Evolutionary conservation across 345 rosid species (phyloP).

Genomic region (Populus pruinosa): DNA sequence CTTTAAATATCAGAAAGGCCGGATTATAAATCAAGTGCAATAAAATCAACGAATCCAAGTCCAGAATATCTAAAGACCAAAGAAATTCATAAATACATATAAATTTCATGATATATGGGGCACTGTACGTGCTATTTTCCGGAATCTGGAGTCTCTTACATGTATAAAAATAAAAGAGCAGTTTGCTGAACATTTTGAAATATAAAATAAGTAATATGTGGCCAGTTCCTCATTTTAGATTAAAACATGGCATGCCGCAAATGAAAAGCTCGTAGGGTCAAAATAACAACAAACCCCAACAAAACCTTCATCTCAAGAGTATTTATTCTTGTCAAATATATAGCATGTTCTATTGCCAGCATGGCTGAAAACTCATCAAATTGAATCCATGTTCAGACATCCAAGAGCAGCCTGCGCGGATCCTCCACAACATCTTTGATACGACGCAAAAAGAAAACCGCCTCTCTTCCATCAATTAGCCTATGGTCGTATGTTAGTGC

Average conservation of each 20-base stretch:
- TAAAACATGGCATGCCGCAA: conserved; percentile 32
- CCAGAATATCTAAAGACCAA: background rate
- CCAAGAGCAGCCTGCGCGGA: conserved; percentile 70
- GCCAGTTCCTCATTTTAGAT: conserved; percentile 11
- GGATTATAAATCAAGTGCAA: too few species aligned
- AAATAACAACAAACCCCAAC: conserved; percentile 21
- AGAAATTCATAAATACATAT: too few species aligned
- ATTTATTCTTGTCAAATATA: conserved; percentile 27
- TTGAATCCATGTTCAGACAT: conserved; percentile 28
- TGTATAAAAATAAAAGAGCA: background rate
- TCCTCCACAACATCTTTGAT: conserved; percentile 86
- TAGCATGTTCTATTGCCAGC: background rate
- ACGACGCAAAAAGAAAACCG: conserved; percentile 75
- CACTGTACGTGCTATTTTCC: background rate
- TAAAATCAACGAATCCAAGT: background rate
- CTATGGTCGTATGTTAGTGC: conserved; percentile 80
- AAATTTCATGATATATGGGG: background rate
- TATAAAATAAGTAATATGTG: background rate
- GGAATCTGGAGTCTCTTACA: background rate
- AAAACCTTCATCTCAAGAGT: conserved; percentile 28
- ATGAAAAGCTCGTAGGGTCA: conserved; percentile 16
- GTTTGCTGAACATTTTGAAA: background rate
- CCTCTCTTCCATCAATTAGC: conserved; percentile 89
- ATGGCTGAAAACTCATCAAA: background rate
- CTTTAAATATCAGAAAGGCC: too few species aligned